A percentile compares a stretch with the other conserved stretches of the same genome.
Evolutionary conservation across 371 early-diverging fungal species (phyloP).

Genomic region (Zopfochytrium polystomum): DNA sequence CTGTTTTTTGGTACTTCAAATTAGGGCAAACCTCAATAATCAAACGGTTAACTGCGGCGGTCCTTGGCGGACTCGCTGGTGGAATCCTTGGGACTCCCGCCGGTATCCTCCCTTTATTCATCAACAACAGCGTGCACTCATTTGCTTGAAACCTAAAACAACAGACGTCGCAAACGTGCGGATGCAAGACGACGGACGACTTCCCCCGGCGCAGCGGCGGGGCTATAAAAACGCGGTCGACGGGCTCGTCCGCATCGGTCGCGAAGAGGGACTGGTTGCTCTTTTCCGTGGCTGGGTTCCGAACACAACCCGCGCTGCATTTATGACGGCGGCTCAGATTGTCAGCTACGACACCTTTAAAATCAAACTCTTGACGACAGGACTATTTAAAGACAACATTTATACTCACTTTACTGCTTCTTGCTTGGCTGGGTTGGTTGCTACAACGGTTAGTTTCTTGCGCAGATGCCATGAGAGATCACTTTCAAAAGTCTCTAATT

Average conservation of each 20-base stretch:
- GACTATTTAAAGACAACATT: conserved; percentile 62
- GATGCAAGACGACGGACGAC: conserved; percentile 38
- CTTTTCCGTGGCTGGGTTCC: conserved; percentile 42
- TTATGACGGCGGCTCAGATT: conserved; percentile 58
- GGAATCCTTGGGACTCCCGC: no score
- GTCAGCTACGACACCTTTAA: conserved; percentile 47
- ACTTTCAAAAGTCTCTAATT: no score
- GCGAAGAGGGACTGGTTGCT: conserved; percentile 33
- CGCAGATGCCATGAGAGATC: no score
- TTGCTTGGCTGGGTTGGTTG: conserved; percentile 77
- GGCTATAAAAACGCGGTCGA: conserved; percentile 33
- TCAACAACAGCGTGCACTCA: no score
- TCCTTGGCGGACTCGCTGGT: no score
- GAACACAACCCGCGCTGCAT: conserved; percentile 36
- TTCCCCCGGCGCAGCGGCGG: conserved; percentile 18
- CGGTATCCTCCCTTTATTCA: no score
- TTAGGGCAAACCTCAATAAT: no score
- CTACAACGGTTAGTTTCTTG: conserved; percentile 75
- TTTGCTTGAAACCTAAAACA: no score
- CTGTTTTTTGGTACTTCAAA: no score
- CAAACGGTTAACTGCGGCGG: no score
- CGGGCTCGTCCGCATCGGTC: conserved; percentile 25
- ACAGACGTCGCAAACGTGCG: conserved; percentile 74
- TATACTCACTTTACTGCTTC: conserved; percentile 71
- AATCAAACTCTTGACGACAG: conserved; percentile 53